Evolutionary conservation across 202 grass and related monocot species (phyloP).

Genomic region (Brachypodium distachyon): DNA sequence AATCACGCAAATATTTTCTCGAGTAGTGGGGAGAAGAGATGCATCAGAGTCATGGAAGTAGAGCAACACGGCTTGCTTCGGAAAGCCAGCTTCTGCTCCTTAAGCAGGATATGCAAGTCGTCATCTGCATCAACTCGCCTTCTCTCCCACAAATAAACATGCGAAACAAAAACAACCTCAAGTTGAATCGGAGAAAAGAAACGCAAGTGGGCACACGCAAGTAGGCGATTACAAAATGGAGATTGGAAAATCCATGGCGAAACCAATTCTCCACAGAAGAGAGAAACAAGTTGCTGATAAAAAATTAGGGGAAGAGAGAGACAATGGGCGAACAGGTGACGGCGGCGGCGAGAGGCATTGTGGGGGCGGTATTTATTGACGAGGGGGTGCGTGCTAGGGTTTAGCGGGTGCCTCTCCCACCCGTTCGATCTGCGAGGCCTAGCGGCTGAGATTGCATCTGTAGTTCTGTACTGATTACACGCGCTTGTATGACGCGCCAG

Average conservation of each 20-base stretch:
- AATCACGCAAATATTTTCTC: too few relatives aligned
- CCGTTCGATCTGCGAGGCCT: background rate
- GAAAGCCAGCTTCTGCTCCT: constrained; percentile 40
- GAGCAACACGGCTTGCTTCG: constrained; percentile 43
- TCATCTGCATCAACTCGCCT: constrained; percentile 18
- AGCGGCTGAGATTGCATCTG: background rate
- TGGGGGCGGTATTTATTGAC: background rate
- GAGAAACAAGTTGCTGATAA: background rate
- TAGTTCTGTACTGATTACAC: too few relatives aligned
- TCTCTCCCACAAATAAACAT: background rate
- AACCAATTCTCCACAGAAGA: background rate
- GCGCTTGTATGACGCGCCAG: too few relatives aligned
- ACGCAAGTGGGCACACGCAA: background rate
- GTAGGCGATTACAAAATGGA: background rate
- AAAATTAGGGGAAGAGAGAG: background rate
- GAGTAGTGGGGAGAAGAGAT: too few relatives aligned
- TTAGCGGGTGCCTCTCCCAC: background rate
- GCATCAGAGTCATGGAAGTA: constrained; percentile 86
- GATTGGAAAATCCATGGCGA: too few relatives aligned
- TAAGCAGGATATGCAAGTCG: constrained; percentile 32
- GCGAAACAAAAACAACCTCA: background rate
- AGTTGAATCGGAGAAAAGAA: background rate
- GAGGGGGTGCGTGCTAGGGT: constrained; percentile 1
- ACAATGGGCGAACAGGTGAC: too few relatives aligned
- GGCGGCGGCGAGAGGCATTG: background rate